phyloP scores from a whole-genome alignment of 139 green algal species.

The Chlorella ohadii region DNA sequence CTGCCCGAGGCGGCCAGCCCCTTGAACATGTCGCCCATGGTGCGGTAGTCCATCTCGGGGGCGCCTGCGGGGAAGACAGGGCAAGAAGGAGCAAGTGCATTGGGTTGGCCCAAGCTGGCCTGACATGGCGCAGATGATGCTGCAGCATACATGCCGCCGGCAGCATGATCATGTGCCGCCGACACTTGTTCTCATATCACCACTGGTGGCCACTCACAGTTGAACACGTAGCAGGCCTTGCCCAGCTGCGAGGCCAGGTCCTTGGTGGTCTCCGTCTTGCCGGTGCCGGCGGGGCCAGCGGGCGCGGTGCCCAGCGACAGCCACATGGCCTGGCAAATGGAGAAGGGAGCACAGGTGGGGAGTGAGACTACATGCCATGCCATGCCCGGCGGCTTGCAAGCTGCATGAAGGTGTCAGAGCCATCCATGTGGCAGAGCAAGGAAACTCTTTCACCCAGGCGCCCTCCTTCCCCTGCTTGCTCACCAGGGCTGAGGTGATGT shows the following conservation, averaged over 20 bases:
- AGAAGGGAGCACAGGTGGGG: too few relatives aligned
- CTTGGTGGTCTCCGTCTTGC: constrained; percentile 93
- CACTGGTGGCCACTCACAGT: constrained; percentile 86
- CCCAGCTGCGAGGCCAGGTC: constrained; percentile 85
- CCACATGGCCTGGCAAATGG: constrained; percentile 65
- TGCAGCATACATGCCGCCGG: too few relatives aligned
- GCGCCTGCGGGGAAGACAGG: not conserved
- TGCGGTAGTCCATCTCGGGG: constrained; percentile 88
- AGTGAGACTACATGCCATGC: too few relatives aligned
- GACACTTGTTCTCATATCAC: too few relatives aligned
- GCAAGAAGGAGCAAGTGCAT: not conserved
- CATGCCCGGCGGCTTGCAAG: too few relatives aligned
- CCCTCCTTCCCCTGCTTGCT: too few relatives aligned
- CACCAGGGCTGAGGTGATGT: constrained; percentile 90
- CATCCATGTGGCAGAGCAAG: too few relatives aligned
- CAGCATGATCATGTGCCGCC: too few relatives aligned
- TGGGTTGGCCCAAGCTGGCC: not conserved
- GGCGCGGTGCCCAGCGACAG: constrained; percentile 87
- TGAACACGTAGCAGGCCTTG: constrained; percentile 92
- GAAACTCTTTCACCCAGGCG: too few relatives aligned
- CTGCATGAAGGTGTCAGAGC: too few relatives aligned
- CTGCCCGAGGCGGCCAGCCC: constrained; percentile 85
- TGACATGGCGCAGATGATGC: too few relatives aligned
- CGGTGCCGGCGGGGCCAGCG: constrained; percentile 83
- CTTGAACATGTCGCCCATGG: constrained; percentile 86